Evolutionary conservation across 352 stramenopile genomes (phyloP).

Genomic region (Phytopythium montanum): DNA sequence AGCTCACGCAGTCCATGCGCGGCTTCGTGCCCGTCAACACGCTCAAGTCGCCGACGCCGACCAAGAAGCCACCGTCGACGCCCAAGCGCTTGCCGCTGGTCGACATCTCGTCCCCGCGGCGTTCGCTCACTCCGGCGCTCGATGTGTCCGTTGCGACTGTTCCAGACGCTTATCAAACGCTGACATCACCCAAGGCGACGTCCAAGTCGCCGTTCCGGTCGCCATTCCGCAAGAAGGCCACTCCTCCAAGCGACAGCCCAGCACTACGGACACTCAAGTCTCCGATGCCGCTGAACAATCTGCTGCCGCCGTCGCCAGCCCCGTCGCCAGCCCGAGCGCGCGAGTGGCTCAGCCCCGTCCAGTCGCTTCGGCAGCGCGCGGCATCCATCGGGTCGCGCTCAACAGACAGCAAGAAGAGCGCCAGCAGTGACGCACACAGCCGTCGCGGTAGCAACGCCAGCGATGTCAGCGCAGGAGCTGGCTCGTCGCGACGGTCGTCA

Average conservation of each 20-base stretch:
- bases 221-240: constrained; percentile 71
- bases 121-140: constrained; percentile 39
- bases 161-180: constrained; percentile 34
- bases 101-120: constrained; percentile 40
- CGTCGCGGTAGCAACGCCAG: background rate
- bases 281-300: constrained; percentile 14
- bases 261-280: background rate
- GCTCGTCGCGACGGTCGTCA: constrained; percentile 17
- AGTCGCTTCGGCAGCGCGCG: constrained; percentile 30
- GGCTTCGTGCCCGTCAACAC: constrained; percentile 72
- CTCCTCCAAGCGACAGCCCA: constrained; percentile 21
- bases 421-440: background rate
- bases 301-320: constrained; percentile 14
- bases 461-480: background rate
- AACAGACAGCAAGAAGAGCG: constrained; percentile 2
- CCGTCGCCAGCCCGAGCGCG: constrained; percentile 27
- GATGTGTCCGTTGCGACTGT: constrained; percentile 34
- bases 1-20: constrained; percentile 45
- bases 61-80: constrained; percentile 28
- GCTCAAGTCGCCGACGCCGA: constrained; percentile 47
- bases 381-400: constrained; percentile 15
- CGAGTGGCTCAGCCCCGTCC: constrained; percentile 66
- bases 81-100: constrained; percentile 40
- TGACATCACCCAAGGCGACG: constrained; percentile 25
- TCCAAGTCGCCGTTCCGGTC: constrained; percentile 73